phyloP scores from a whole-genome alignment of 225 moss, liverwort and hornwort genomes.

The Pseudoscleropodium purum region DNA sequence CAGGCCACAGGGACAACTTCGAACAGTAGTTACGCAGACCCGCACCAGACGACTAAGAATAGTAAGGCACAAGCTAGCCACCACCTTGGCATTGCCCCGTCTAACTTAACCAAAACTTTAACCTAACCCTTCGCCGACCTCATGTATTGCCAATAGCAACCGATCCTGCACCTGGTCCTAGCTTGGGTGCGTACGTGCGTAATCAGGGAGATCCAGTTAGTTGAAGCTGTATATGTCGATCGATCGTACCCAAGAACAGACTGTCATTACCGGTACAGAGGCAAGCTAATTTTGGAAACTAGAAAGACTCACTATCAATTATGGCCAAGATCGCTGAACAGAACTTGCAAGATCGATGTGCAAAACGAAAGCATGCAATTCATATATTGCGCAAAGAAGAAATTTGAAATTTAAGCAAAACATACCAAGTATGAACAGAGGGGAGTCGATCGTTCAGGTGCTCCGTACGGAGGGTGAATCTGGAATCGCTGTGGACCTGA shows the following conservation, averaged over 20 bases:
- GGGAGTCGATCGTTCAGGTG: slow-evolving; percentile 67
- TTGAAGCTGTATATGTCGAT: slow-evolving; percentile 53
- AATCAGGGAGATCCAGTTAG: slow-evolving; percentile 82
- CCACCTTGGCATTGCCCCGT: not conserved
- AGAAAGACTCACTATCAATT: not conserved
- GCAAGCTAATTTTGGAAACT: not conserved
- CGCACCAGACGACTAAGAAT: not conserved
- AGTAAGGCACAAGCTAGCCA: not conserved
- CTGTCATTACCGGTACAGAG: not conserved
- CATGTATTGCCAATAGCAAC: slow-evolving; percentile 78
- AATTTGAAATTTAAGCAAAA: not conserved
- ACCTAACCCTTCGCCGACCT: slow-evolving; percentile 78
- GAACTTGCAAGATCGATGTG: not conserved
- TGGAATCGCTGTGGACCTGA: slow-evolving; percentile 85
- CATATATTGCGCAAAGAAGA: not conserved
- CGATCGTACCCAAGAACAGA: not conserved
- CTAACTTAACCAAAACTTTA: slow-evolving; percentile 51
- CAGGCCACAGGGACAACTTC: not conserved
- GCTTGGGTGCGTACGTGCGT: slow-evolving; percentile 19
- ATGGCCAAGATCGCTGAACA: not conserved
- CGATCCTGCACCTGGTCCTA: slow-evolving; percentile 81
- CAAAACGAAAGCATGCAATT: not conserved
- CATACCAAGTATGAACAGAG: slow-evolving; percentile 80
- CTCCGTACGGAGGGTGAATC: slow-evolving; percentile 56
- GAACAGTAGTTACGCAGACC: not conserved